Evolutionary conservation across 1,284 basidiomycete species (phyloP), one percentile per base, ranked within the genome.

Genomic region (Boletus holoroseus): DNA sequence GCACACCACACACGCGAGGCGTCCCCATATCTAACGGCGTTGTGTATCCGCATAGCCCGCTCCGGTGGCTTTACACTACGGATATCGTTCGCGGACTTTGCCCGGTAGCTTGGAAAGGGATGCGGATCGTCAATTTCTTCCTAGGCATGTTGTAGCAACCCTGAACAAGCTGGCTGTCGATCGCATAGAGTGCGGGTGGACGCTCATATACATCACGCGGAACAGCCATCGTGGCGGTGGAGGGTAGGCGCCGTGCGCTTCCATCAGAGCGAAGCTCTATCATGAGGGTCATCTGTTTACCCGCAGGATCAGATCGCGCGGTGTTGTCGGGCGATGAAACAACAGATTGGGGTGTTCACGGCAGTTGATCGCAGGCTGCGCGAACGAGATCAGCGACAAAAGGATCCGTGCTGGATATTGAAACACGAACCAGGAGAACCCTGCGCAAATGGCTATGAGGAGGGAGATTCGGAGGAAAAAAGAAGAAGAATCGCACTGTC

Each of bases 61-160:
- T 7, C 24, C 16, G 12, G n/a, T 38, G 26, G 22, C n/a, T 27
- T 42, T 51, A 28, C 18, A 22, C 16, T n/a, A 18, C 22, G 9
- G 5, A 18, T 27, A 11, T n/a, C 1, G 20, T 59, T 57, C 47
- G 57, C 44, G 59, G 57, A 57, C 53, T 48, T 54, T 48, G 30
- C 18, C 6, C 13, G 20, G 39, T 40, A n/a, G 15, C 8, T 44
- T 15, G 34, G 36, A 35, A 9, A 38, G 36, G 34, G 41, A 30
- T 54, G 58, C 49, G 60, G 58, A 56, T 62, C 60, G 52, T 45
- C 55, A 55, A 58, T 40, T 49, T 48, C 39, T 32, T 32, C 27
- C 7, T 34, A n/a, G 36, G 22, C 5, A 8, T 37, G 35, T 40
- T 18, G 28, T 28, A 24, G 15, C 18, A n/a, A 2, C 37, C 46